Conservation (phyloP, 805 yeast species). For the Ogataea salicorniae region DNA sequence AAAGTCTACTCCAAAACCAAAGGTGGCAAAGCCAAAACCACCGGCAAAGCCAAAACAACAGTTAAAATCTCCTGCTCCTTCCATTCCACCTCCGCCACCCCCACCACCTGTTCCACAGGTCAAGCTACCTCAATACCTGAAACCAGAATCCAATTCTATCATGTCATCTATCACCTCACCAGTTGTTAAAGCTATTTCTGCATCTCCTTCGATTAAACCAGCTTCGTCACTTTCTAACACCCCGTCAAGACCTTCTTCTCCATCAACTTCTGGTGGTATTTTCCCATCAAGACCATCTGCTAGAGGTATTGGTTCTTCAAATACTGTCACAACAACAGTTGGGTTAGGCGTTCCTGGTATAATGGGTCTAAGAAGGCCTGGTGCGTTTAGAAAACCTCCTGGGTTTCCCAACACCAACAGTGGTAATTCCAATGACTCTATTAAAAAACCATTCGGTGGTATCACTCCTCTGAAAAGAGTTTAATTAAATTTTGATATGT, state of each 20-base stretch:
- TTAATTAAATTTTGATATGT: neutral
- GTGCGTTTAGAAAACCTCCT: conserved; percentile 30
- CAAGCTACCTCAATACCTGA: conserved; percentile 29
- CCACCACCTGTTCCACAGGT: conserved; percentile 18
- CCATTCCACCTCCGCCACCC: neutral
- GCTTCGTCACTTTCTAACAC: neutral
- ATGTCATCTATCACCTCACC: conserved; percentile 9
- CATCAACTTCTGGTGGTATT: neutral
- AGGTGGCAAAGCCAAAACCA: conserved; percentile 1
- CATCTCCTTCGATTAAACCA: conserved; percentile 6
- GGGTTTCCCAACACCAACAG: conserved; percentile 10
- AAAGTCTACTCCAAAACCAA: conserved; percentile 1
- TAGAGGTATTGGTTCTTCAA: conserved; percentile 7
- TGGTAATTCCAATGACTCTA: neutral
- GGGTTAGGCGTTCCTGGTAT: conserved; percentile 3
- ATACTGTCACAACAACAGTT: neutral
- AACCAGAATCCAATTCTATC: conserved; percentile 17
- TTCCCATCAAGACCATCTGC: conserved; percentile 8
- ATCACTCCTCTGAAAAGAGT: conserved; percentile 12
- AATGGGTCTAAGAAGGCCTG: conserved; percentile 28
- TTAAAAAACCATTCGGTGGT: conserved; percentile 16
- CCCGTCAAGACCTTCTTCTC: neutral
- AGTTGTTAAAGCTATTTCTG: conserved; percentile 13
- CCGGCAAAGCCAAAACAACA: conserved; percentile 4
- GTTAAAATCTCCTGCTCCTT: conserved; percentile 5